These are phyloP conservation scores for Pholiota adiposa DNA, from an alignment of 1,284 basidiomycete genomes.

Conservation along the genomic window DNA sequence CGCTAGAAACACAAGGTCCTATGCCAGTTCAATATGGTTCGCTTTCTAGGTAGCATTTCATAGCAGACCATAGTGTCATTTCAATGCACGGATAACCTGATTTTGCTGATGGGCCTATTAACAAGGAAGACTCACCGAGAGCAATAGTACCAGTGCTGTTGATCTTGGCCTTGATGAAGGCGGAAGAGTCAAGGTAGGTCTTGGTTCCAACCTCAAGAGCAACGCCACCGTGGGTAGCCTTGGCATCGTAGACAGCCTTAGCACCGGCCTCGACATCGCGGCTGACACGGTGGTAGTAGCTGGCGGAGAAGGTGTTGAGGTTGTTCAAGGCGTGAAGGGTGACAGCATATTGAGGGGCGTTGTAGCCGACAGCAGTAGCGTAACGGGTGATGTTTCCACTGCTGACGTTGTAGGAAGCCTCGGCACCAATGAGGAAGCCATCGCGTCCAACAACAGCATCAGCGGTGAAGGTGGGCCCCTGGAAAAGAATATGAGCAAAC, in stretches of 20 bases:
- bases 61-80: too few species aligned
- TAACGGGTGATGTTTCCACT: constrained; percentile 93
- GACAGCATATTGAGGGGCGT: constrained; percentile 96
- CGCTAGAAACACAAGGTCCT: too few species aligned
- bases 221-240: constrained; percentile 87
- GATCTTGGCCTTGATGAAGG: constrained; percentile 98
- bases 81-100: too few species aligned
- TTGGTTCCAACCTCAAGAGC: constrained; percentile 96
- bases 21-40: too few species aligned
- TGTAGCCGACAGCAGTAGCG: constrained; percentile 92
- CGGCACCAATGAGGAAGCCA: constrained; percentile 96
- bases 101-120: too few species aligned
- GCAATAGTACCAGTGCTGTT: constrained; percentile 94
- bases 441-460: constrained; percentile 96
- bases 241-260: constrained; percentile 96
- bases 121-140: constrained; percentile 74
- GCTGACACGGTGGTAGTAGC: constrained; percentile 98
- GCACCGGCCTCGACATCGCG: constrained; percentile 97
- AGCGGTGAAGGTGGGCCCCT: constrained; percentile 97
- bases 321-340: constrained; percentile 96
- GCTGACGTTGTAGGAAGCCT: constrained; percentile 96
- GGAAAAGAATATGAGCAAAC: constrained; percentile 11
- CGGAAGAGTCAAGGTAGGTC: constrained; percentile 87
- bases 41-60: too few species aligned
- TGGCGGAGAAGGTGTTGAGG: constrained; percentile 92